phyloP scores from a whole-genome alignment of 75 land plant genomes.

The Azolla pinnata region DNA sequence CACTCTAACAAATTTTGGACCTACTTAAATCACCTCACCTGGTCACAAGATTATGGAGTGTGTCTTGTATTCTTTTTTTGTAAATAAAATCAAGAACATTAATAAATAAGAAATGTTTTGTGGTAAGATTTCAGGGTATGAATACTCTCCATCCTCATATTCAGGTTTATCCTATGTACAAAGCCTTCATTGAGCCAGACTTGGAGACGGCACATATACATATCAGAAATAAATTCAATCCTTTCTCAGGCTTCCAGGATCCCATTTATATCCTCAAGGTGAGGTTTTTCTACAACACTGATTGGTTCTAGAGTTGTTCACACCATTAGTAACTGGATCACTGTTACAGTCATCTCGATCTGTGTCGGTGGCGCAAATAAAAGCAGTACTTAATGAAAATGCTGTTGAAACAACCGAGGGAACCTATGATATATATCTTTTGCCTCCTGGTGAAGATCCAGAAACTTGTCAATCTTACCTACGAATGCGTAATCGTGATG shows the following conservation, averaged over 20 bases:
- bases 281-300: no score
- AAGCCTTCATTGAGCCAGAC: constrained; percentile 88
- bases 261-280: constrained; percentile 86
- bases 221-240: constrained; percentile 79
- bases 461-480: constrained; percentile 88
- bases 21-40: no score
- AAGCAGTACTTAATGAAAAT: constrained; percentile 33
- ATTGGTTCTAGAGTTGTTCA: no score
- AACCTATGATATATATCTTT: constrained; percentile 84
- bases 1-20: no score
- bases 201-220: constrained; percentile 88
- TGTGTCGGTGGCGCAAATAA: constrained; percentile 54
- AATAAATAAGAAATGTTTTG: no score
- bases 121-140: no score
- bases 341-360: constrained; percentile 47
- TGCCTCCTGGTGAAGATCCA: constrained; percentile 94
- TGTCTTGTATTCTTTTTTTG: no score
- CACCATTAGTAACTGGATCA: neutral
- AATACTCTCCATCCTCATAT: no score
- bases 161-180: constrained; percentile 92
- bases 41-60: no score
- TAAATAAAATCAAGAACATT: no score
- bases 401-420: constrained; percentile 50
- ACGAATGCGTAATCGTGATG: constrained; percentile 82
- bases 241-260: constrained; percentile 77